Percentiles rank a stretch among this genome's conserved stretches.
phyloP scores from a whole-genome alignment of 2,329 filamentous ascomycete genomes.

The Cordyceps farinosa region DNA sequence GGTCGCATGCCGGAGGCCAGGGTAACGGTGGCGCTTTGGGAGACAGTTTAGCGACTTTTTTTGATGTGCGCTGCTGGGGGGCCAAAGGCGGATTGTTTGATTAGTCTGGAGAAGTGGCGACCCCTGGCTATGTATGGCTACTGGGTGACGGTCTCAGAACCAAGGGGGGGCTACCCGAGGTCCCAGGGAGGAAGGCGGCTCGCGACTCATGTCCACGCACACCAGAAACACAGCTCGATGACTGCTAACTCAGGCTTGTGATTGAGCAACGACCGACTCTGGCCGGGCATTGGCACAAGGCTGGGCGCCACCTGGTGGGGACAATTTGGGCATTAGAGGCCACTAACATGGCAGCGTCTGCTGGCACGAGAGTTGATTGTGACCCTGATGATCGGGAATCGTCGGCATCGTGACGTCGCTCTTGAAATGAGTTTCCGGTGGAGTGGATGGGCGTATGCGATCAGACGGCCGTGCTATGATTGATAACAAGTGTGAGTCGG shows the following conservation, averaged over 20 bases:
- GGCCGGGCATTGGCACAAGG: conserved; percentile 1
- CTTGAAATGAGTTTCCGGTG: neutral
- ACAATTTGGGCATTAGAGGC: neutral
- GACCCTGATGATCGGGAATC: neutral
- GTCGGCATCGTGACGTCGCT: neutral
- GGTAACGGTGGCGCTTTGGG: conserved; percentile 2
- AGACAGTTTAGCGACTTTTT: neutral
- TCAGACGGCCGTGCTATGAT: neutral
- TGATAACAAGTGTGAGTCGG: neutral
- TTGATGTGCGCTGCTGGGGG: neutral
- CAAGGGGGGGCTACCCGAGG: neutral
- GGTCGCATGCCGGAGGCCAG: neutral
- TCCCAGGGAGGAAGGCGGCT: neutral
- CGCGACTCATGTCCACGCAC: neutral
- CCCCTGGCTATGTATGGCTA: neutral
- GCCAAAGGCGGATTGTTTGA: neutral
- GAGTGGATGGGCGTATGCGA: neutral
- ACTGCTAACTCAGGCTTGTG: neutral
- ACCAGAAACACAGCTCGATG: neutral
- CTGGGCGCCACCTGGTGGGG: conserved; percentile 3
- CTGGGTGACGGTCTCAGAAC: neutral
- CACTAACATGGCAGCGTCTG: neutral
- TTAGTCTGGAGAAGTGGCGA: neutral
- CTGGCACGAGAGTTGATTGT: neutral
- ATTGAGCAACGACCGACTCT: conserved; percentile 7